These are phyloP conservation scores for Solanum chiquidenum DNA, from an alignment of 257 asterid genomes.

Conservation along the genomic window DNA sequence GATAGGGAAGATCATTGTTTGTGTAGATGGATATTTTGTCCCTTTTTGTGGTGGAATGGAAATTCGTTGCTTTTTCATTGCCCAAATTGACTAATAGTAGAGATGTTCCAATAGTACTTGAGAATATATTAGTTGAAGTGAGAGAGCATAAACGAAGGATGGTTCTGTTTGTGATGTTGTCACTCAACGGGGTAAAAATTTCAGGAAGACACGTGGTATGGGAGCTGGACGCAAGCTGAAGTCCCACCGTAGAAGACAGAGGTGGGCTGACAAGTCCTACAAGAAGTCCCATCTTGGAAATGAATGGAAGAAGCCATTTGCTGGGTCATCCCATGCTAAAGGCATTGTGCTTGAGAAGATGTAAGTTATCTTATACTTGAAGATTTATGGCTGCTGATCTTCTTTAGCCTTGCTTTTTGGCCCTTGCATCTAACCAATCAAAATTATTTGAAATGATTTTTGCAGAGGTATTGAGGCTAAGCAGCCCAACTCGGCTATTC, in stretches of 20 bases:
- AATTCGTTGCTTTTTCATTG: not conserved
- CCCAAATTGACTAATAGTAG: not conserved
- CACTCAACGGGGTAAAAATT: not conserved
- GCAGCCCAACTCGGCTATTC: conserved; percentile 16
- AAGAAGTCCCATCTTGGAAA: conserved; percentile 14
- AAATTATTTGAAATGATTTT: not conserved
- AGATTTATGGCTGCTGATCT: not conserved
- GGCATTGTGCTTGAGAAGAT: conserved; percentile 16
- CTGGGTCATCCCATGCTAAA: conserved; percentile 16
- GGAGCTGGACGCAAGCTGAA: conserved; percentile 16
- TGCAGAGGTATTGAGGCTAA: conserved; percentile 17
- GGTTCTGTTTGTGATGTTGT: not conserved
- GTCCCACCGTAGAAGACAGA: conserved; percentile 9
- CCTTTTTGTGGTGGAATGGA: not conserved
- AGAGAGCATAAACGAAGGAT: not conserved
- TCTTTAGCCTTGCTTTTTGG: not conserved
- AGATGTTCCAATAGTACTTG: not conserved
- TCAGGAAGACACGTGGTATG: conserved; percentile 19
- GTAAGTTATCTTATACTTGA: not conserved
- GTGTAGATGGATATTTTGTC: not conserved
- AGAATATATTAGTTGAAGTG: not conserved
- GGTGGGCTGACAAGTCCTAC: conserved; percentile 11
- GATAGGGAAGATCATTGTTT: not conserved
- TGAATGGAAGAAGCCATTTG: conserved; percentile 16
- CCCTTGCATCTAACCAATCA: not conserved